Evolutionary conservation across 2,329 filamentous ascomycete genomes (phyloP).

Genomic region (Juglanconis sp.): DNA sequence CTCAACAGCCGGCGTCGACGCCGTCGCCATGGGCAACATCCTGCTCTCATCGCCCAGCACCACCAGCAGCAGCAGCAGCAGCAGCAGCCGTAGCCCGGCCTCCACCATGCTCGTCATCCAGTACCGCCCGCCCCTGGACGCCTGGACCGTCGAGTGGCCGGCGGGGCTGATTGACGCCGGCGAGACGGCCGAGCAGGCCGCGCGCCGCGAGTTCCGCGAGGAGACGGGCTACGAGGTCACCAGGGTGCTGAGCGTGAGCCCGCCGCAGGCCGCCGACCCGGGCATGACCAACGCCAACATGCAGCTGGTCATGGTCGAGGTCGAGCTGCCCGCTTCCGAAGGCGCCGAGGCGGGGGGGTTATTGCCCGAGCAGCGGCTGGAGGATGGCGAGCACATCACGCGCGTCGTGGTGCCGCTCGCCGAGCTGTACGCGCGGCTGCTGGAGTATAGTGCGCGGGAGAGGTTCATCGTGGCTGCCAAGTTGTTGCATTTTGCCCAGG

Average conservation of each 20-base stretch:
- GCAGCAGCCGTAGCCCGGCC: not conserved
- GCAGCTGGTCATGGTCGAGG: conserved; percentile 59
- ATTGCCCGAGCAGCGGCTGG: conserved; percentile 54
- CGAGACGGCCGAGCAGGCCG: conserved; percentile 50
- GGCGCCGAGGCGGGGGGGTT: conserved; percentile 28
- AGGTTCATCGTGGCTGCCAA: conserved; percentile 54
- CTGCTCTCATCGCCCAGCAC: conserved; percentile 41
- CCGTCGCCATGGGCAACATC: conserved; percentile 61
- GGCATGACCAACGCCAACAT: conserved; percentile 60
- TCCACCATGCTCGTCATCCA: conserved; percentile 51
- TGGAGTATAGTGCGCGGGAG: conserved; percentile 42
- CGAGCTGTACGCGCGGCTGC: conserved; percentile 53
- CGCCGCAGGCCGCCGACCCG: conserved; percentile 54
- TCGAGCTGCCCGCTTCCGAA: conserved; percentile 45
- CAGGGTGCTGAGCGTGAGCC: conserved; percentile 42
- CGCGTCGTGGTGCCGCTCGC: conserved; percentile 55
- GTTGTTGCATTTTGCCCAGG: conserved; percentile 59
- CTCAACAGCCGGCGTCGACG: conserved; percentile 52
- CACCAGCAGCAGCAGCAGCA: conserved; percentile 25
- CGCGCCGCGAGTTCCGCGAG: conserved; percentile 51
- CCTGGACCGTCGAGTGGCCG: conserved; percentile 52
- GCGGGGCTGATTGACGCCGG: conserved; percentile 51
- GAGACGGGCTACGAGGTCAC: conserved; percentile 55
- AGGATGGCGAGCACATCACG: conserved; percentile 61
- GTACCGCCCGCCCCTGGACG: conserved; percentile 49